A percentile compares a stretch with the other conserved stretches of the same genome.
These are phyloP conservation scores for Smallanthus sonchifolius DNA, from an alignment of 129 eudicot genomes.

Conservation along the genomic window DNA sequence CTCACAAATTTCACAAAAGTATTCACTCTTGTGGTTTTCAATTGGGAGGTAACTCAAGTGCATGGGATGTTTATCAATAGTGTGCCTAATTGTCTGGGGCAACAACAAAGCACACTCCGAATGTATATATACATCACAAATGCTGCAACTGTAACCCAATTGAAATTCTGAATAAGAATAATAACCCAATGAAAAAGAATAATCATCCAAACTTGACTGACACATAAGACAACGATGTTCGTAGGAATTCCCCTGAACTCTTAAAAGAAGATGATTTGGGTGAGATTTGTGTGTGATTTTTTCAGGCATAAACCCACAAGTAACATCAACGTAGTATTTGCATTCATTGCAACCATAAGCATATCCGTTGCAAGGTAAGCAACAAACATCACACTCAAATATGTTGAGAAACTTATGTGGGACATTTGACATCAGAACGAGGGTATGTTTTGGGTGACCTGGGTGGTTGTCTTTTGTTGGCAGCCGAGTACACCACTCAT, in stretches of 20 bases:
- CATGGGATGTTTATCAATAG: neutral
- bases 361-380: no score
- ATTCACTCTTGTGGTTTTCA: no score
- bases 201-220: no score
- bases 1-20: neutral
- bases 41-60: neutral
- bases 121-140: neutral
- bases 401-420: no score
- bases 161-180: neutral
- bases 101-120: neutral
- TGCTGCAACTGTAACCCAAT: neutral
- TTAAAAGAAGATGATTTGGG: neutral
- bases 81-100: neutral
- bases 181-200: no score
- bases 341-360: no score
- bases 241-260: neutral
- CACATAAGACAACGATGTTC: neutral
- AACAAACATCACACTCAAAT: no score
- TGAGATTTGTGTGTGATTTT: no score
- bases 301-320: no score
- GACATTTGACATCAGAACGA: neutral
- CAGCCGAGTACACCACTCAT: constrained; percentile 21
- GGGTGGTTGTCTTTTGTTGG: no score
- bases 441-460: constrained; percentile 19
- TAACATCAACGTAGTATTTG: no score